Conservation (phyloP, 495 filamentous ascomycete genomes). For the Elaphomyces granulatus region DNA sequence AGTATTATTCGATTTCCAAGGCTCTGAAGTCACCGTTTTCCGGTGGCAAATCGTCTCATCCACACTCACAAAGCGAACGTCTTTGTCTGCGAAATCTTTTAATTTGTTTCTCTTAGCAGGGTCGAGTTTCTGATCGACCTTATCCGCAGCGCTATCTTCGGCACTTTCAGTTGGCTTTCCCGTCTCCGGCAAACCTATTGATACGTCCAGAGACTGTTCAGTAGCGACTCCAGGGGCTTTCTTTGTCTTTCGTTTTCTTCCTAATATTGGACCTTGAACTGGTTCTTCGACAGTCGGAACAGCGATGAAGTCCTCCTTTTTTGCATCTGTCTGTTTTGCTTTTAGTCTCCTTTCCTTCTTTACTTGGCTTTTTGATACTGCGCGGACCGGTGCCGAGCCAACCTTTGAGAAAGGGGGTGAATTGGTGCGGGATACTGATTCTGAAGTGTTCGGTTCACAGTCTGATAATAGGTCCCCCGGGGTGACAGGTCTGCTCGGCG, state of each 20-base stretch:
- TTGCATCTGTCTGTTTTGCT: conserved; percentile 46
- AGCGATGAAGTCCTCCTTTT: conserved; percentile 38
- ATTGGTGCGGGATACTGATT: conserved; percentile 68
- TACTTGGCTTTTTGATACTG: conserved; percentile 78
- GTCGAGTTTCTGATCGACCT: conserved; percentile 16
- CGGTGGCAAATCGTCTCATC: conserved; percentile 13
- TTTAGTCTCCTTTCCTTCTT: conserved; percentile 69
- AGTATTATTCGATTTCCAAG: conserved; percentile 32
- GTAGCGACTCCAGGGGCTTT: conserved; percentile 38
- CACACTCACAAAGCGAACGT: conserved; percentile 14
- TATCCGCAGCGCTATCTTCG: conserved; percentile 12
- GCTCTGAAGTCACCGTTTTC: conserved; percentile 5
- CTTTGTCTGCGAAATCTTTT: conserved; percentile 25
- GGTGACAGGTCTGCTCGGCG: conserved; percentile 57
- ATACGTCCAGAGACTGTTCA: conserved; percentile 24
- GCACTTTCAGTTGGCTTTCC: conserved; percentile 21
- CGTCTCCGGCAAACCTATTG: conserved; percentile 20
- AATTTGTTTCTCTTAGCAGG: conserved; percentile 21
- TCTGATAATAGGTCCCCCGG: conserved; percentile 69
- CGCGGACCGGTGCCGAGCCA: conserved; percentile 59
- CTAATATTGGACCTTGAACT: conserved; percentile 68
- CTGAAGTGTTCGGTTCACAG: conserved; percentile 58
- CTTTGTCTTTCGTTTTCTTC: conserved; percentile 84
- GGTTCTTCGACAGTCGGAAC: conserved; percentile 39
- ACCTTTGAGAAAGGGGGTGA: conserved; percentile 72